A percentile compares a stretch with the other conserved stretches of the same genome.
Conservation (phyloP, 176 grass and related monocot genomes). For the Carex kokanica region DNA sequence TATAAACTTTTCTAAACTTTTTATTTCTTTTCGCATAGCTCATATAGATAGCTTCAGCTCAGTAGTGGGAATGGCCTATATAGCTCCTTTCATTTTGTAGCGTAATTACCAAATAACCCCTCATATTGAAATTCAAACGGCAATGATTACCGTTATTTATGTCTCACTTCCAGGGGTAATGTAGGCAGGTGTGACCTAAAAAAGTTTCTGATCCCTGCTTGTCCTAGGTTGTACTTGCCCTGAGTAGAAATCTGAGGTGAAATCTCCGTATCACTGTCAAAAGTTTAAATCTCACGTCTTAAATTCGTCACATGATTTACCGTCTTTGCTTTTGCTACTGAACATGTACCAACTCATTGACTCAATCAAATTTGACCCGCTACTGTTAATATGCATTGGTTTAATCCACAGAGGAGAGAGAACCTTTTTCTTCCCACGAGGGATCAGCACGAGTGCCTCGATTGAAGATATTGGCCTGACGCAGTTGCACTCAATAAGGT, state of each 20-base stretch:
- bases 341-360: neutral
- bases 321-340: neutral
- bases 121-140: neutral
- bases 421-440: constrained; percentile 1
- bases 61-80: constrained; percentile 17
- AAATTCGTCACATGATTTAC: neutral
- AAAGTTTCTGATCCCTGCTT: constrained; percentile 10
- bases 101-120: constrained; percentile 17
- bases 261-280: constrained; percentile 6
- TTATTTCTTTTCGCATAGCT: neutral
- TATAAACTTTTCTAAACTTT: constrained; percentile 12
- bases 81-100: neutral
- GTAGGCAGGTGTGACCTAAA: neutral
- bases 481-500: neutral
- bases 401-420: neutral
- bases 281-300: neutral
- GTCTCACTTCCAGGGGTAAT: constrained; percentile 11
- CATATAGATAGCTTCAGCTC: neutral
- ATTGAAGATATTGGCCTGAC: constrained; percentile 21
- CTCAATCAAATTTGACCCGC: neutral
- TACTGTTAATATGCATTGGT: neutral
- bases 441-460: constrained; percentile 23
- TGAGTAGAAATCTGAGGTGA: constrained; percentile 24
- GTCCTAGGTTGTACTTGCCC: constrained; percentile 30
- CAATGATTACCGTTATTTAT: constrained; percentile 3